Conservation (phyloP, 352 stramenopile species). For the Phytophthora pluvialis region DNA sequence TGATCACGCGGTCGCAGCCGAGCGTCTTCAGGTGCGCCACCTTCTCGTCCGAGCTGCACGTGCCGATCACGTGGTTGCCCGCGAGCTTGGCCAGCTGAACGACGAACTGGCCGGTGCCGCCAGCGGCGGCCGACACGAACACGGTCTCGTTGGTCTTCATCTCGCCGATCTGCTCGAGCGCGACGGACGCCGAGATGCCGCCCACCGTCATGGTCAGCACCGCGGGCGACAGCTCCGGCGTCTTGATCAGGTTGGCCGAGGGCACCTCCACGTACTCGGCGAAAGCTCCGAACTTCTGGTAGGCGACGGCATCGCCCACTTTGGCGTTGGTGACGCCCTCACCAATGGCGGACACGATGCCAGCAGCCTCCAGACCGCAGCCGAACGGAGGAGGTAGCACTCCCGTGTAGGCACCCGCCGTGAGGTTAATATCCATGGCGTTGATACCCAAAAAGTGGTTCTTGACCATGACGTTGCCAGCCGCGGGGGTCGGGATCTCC, state of each 20-base stretch:
- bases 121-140: conserved; percentile 32
- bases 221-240: conserved; percentile 21
- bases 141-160: conserved; percentile 34
- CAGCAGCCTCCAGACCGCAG: conserved; percentile 52
- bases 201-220: conserved; percentile 33
- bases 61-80: conserved; percentile 38
- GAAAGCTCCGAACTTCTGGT: conserved; percentile 39
- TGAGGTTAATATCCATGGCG: conserved; percentile 58
- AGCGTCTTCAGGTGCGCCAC: conserved; percentile 27
- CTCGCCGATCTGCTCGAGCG: conserved; percentile 32
- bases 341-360: conserved; percentile 42
- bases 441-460: conserved; percentile 56
- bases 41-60: conserved; percentile 34
- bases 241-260: conserved; percentile 28
- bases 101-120: conserved; percentile 29
- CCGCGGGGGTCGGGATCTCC: conserved; percentile 25
- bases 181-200: conserved; percentile 29
- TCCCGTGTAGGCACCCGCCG: conserved; percentile 41
- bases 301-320: conserved; percentile 47
- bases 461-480: conserved; percentile 32
- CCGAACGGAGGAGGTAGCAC: conserved; percentile 47
- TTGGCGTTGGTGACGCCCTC: conserved; percentile 50
- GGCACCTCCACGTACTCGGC: conserved; percentile 31
- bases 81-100: conserved; percentile 35
- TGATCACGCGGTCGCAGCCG: conserved; percentile 36